A percentile compares a stretch with the other conserved stretches of the same genome.
phyloP scores from a whole-genome alignment of 768 basidiomycete genomes.

The Lactarius evosmus region DNA sequence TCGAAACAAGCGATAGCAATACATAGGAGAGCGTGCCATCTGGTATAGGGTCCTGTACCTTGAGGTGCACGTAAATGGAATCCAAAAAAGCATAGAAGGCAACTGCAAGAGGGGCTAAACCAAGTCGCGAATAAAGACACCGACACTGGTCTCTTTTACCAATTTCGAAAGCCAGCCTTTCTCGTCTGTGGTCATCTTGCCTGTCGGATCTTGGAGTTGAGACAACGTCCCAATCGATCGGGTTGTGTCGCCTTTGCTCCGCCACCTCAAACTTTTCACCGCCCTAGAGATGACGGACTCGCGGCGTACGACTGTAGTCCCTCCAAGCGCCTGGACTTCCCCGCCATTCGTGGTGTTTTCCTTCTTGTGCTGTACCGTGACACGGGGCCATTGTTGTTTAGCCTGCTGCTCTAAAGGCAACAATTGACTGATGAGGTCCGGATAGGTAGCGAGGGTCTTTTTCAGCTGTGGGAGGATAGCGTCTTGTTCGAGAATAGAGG shows the following conservation, averaged over 20 bases:
- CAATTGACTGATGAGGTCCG: conserved; percentile 17
- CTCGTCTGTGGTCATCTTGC: neutral
- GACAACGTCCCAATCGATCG: neutral
- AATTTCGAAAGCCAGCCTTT: conserved; percentile 8
- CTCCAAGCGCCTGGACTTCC: neutral
- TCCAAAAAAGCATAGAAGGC: neutral
- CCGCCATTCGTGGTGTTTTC: neutral
- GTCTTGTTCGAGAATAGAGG: conserved; percentile 20
- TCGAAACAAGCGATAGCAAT: neutral
- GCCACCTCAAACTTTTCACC: conserved; percentile 5
- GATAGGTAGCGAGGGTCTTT: conserved; percentile 3
- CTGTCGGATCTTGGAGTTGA: neutral
- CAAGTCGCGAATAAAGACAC: conserved; percentile 7
- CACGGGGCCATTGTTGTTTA: conserved; percentile 8
- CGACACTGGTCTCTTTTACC: conserved; percentile 8
- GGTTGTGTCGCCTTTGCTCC: neutral
- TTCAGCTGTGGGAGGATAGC: conserved; percentile 11
- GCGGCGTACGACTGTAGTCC: neutral
- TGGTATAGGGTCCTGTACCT: neutral
- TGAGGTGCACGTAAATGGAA: neutral
- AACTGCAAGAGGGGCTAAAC: neutral
- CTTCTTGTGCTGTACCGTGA: neutral
- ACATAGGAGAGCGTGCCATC: neutral
- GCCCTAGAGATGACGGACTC: conserved; percentile 1
- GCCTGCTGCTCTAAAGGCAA: conserved; percentile 18